Evolutionary conservation across 352 stramenopile species (phyloP).

Genomic region (Saprolegnia diclina): DNA sequence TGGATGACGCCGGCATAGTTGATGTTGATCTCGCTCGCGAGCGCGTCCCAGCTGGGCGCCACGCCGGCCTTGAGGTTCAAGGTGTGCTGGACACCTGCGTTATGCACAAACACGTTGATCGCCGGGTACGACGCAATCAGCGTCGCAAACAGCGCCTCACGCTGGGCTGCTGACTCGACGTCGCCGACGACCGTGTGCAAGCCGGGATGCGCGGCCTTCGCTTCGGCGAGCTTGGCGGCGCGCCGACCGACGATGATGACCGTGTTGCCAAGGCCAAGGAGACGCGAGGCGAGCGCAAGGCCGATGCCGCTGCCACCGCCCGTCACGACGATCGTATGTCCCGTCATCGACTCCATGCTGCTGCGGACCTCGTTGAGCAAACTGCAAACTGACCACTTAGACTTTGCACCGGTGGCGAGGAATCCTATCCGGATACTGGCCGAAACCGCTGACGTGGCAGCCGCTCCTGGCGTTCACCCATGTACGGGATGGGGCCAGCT

Average conservation of each 20-base stretch:
- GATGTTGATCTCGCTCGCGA: constrained; percentile 28
- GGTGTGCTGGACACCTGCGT: constrained; percentile 24
- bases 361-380: not conserved
- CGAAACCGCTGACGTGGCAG: no score
- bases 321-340: constrained; percentile 25
- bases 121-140: constrained; percentile 14
- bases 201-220: constrained; percentile 23
- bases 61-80: constrained; percentile 18
- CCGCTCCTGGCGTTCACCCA: no score
- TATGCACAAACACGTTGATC: constrained; percentile 28
- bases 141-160: constrained; percentile 18
- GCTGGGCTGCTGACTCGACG: constrained; percentile 7
- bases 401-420: no score
- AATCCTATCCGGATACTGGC: no score
- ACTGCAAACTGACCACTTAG: no score
- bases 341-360: constrained; percentile 20
- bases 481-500: no score
- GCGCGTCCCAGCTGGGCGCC: constrained; percentile 1
- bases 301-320: constrained; percentile 23
- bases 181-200: constrained; percentile 25
- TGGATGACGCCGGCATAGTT: constrained; percentile 26
- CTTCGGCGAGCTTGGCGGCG: constrained; percentile 21
- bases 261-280: constrained; percentile 17
- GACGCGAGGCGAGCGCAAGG: constrained; percentile 25
- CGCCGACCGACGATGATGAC: constrained; percentile 27